Evolutionary conservation across 116 monocot genomes (phyloP).

Genomic region (Iris pallida): DNA sequence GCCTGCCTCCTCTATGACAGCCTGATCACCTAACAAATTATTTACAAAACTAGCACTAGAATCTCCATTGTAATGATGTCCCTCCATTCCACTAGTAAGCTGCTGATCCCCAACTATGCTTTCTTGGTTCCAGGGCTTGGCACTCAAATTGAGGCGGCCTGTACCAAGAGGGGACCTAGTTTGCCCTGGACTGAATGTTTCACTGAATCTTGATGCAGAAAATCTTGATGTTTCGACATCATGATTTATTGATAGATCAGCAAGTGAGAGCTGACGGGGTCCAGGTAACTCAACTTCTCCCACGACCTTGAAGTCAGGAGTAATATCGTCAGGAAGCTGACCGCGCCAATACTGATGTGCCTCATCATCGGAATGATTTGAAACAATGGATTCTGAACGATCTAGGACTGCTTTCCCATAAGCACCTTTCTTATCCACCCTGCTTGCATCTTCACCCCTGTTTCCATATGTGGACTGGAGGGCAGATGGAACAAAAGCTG

Average conservation of each 20-base stretch:
- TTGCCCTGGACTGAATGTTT: conserved; percentile 11
- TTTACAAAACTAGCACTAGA: conserved; percentile 33
- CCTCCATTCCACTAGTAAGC: conserved; percentile 31
- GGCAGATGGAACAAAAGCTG: conserved; percentile 82
- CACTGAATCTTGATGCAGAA: conserved; percentile 14
- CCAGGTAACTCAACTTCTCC: conserved; percentile 40
- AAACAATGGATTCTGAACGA: conserved; percentile 45
- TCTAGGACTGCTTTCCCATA: conserved; percentile 41
- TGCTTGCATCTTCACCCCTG: conserved; percentile 20
- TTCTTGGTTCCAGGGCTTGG: conserved; percentile 33
- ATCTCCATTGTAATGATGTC: conserved; percentile 31
- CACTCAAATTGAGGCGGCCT: conserved; percentile 6
- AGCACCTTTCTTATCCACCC: conserved; percentile 16
- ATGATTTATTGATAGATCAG: conserved; percentile 59
- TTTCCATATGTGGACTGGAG: conserved; percentile 28
- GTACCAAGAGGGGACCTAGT: neutral
- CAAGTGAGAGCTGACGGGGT: conserved; percentile 31
- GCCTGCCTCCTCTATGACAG: conserved; percentile 24
- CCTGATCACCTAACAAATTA: conserved; percentile 29
- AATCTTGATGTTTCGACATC: conserved; percentile 29
- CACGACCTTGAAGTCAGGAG: conserved; percentile 70
- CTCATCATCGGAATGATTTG: conserved; percentile 83
- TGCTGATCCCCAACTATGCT: conserved; percentile 27
- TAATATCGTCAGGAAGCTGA: conserved; percentile 74
- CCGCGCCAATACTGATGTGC: conserved; percentile 50